Base-by-base conservation (phyloP, 495 filamentous ascomycete species). In the Penicillium daleae region DNA sequence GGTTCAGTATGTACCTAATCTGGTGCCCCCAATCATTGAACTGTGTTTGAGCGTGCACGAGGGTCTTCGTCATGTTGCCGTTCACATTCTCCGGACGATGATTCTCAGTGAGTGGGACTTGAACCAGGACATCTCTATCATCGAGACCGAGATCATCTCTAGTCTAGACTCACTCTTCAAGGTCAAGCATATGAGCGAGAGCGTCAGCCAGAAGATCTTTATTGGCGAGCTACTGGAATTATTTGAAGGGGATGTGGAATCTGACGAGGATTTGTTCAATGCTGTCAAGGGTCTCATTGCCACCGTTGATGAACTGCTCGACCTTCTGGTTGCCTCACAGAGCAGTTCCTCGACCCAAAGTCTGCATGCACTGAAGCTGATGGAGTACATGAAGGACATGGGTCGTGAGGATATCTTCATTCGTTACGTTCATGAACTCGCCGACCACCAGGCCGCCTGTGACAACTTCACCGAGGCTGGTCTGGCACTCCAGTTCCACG, bases 101-200 rank as follows among this genome's bases (percentile, higher is more conserved):
- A 97, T 98, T 58, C 87, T 98, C 62, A 96, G 93, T 73, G 94
- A 98, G 77, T 99, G 95, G 95, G 94, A 90, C n/a, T 77, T 98
- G 58, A 97, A 92, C 67, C 88, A 97, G 70, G 93, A 98, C 68
- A 79, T 99, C 22, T 90, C 88, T 13, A 88, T 96, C 60, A 90
- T 99, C 56, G 93, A 98, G 72, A 93, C 92, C 5, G 96, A 97
- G 76, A 92, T 97, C 81, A 96, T 99, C 68, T 94, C 97, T 66
- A 96, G 91, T 65, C 79, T 99, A 56, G 96, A 98, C 67, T 81
- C 83, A n/a, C 83, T 97, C 22, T 97, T 97, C 82, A 96, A 97
- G 69, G 84, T 86, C 9, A 94, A 93, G 74, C 86, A 87, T 19
- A 84, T 97, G 72, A 95, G 87, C 15, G 94, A 97, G 76, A 93